These are phyloP conservation scores for Quercus variabilis DNA, from an alignment of 306 rosid genomes.

Conservation along the genomic window DNA sequence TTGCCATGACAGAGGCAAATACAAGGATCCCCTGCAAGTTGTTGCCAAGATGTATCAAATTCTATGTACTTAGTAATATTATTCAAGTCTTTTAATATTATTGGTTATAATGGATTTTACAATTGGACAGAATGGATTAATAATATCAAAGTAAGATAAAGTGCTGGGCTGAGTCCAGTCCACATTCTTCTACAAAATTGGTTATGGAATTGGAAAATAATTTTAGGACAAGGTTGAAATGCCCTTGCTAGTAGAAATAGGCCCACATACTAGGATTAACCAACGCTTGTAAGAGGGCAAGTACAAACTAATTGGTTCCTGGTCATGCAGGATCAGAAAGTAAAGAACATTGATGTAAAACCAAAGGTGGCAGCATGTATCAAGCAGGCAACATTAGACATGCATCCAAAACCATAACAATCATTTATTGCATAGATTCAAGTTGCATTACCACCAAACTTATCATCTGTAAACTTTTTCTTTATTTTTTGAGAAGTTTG, in stretches of 20 bases:
- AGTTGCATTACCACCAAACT: neutral
- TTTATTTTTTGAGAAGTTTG: neutral
- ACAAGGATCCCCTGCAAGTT: conserved; percentile 88
- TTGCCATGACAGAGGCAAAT: conserved; percentile 99
- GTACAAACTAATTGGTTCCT: neutral
- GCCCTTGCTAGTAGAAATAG: neutral
- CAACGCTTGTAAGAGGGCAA: neutral
- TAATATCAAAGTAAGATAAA: neutral
- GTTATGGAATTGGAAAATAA: neutral
- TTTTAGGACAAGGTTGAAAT: neutral
- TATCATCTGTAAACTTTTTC: neutral
- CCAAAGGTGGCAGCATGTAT: neutral
- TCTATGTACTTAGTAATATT: neutral
- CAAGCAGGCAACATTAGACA: neutral
- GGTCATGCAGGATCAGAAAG: no score
- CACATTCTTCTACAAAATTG: neutral
- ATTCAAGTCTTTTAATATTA: neutral
- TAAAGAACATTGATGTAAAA: neutral
- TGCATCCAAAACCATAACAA: neutral
- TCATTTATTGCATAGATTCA: neutral
- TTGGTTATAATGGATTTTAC: neutral
- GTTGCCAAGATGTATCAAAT: conserved; percentile 2
- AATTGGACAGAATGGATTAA: neutral
- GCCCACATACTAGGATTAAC: neutral
- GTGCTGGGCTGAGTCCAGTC: neutral